A percentile compares a stretch with the other conserved stretches of the same genome.
phyloP scores from a whole-genome alignment of 352 stramenopile genomes.

The Plasmopara viticola region DNA sequence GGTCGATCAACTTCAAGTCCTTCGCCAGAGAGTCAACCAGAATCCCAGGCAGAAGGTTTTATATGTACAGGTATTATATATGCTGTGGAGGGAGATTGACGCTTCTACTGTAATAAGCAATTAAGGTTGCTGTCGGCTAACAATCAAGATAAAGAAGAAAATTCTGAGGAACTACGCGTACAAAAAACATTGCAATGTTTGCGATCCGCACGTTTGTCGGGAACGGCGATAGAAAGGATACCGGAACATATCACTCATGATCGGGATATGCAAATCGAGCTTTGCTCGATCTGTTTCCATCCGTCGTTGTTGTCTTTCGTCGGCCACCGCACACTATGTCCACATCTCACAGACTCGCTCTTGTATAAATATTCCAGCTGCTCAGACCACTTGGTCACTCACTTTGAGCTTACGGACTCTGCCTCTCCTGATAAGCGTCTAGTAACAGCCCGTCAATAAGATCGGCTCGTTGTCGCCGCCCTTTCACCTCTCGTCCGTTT shows the following conservation, averaged over 20 bases:
- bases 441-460: slow-evolving; percentile 12
- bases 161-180: slow-evolving; percentile 1
- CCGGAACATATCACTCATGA: slow-evolving; percentile 16
- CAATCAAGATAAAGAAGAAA: neutral
- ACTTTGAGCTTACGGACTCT: neutral
- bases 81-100: neutral
- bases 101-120: neutral
- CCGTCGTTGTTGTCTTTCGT: slow-evolving; percentile 68
- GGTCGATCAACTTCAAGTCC: no score
- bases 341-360: neutral
- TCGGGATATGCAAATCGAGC: slow-evolving; percentile 93
- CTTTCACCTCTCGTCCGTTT: slow-evolving; percentile 25
- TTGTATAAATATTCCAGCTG: neutral
- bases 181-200: slow-evolving; percentile 81
- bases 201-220: slow-evolving; percentile 15
- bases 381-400: neutral
- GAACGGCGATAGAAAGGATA: slow-evolving; percentile 12
- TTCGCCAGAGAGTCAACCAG: no score
- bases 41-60: no score
- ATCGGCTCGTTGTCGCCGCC: slow-evolving; percentile 21
- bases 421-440: neutral
- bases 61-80: no score
- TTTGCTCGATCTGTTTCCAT: slow-evolving; percentile 89
- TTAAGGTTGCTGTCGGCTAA: neutral
- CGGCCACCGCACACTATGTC: neutral